These are phyloP conservation scores for Elaeagnus macrophylla DNA, from an alignment of 306 rosid species.

Conservation along the genomic window DNA sequence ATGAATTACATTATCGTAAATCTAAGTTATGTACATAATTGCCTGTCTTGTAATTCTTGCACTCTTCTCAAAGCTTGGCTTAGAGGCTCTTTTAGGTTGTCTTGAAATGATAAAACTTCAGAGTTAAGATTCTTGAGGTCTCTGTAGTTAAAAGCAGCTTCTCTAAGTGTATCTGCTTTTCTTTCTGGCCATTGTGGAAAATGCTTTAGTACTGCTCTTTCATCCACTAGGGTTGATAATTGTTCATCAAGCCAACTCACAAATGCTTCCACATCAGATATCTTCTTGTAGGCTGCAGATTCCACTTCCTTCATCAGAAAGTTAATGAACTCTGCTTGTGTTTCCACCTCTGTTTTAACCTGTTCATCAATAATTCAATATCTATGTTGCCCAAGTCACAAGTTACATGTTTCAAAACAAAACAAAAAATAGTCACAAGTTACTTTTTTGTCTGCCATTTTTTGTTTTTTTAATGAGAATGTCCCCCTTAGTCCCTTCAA, in stretches of 20 bases:
- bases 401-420: too few relatives aligned
- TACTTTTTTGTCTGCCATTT: too few relatives aligned
- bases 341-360: constrained; percentile 82
- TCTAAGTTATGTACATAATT: constrained; percentile 43
- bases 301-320: constrained; percentile 57
- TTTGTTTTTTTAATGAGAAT: too few relatives aligned
- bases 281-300: constrained; percentile 34
- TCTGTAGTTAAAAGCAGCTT: constrained; percentile 71
- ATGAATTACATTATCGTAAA: not conserved
- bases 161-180: constrained; percentile 73
- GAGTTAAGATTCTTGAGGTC: constrained; percentile 62
- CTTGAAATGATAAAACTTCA: constrained; percentile 47
- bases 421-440: too few relatives aligned
- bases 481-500: too few relatives aligned
- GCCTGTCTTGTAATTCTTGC: constrained; percentile 94
- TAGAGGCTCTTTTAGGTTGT: constrained; percentile 52
- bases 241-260: constrained; percentile 75
- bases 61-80: constrained; percentile 49
- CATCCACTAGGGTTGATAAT: constrained; percentile 68
- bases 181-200: constrained; percentile 88
- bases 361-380: constrained; percentile 22
- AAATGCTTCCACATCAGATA: constrained; percentile 64
- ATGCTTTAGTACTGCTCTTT: constrained; percentile 74
- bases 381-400: too few relatives aligned
- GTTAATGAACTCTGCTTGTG: constrained; percentile 58